Conservation (phyloP, 441 rosid genomes). For the Pelargonium citronellum region DNA sequence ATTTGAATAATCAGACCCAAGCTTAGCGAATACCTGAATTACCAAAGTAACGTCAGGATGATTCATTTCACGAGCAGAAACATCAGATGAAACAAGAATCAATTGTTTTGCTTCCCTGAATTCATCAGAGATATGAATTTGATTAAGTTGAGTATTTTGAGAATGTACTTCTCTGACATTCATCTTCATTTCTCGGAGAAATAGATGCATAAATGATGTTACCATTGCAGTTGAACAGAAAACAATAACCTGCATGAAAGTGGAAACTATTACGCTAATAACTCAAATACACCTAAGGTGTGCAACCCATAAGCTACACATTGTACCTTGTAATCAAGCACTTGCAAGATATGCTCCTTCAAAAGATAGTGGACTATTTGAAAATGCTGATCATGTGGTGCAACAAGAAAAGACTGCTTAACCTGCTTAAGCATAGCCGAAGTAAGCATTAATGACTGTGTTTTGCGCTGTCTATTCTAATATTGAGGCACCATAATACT, state of each 20-base stretch:
- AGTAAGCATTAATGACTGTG: conserved; percentile 12
- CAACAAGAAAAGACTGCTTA: conserved; percentile 61
- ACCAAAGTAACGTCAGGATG: conserved; percentile 94
- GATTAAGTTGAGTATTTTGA: conserved; percentile 74
- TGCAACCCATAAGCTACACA: conserved; percentile 17
- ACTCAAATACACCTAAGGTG: conserved; percentile 5
- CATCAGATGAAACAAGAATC: conserved; percentile 87
- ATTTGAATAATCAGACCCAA: conserved; percentile 3
- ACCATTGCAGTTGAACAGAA: conserved; percentile 94
- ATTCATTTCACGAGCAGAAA: conserved; percentile 93
- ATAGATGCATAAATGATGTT: conserved; percentile 60
- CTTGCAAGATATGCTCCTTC: conserved; percentile 53
- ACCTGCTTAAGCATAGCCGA: conserved; percentile 43
- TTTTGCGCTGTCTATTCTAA: conserved; percentile 8
- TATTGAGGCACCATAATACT: background rate
- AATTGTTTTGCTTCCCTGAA: conserved; percentile 67
- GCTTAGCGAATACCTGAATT: conserved; percentile 62
- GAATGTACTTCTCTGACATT: conserved; percentile 89
- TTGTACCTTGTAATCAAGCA: conserved; percentile 73
- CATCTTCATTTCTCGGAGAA: conserved; percentile 79
- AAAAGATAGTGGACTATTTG: conserved; percentile 59
- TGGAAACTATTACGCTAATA: conserved; percentile 18
- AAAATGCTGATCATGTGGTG: conserved; percentile 73
- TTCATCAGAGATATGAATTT: conserved; percentile 73
- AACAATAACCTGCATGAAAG: conserved; percentile 60